These are phyloP conservation scores for Chenopodium berlandieri DNA, from an alignment of 148 eudicot genomes.

Conservation along the genomic window DNA sequence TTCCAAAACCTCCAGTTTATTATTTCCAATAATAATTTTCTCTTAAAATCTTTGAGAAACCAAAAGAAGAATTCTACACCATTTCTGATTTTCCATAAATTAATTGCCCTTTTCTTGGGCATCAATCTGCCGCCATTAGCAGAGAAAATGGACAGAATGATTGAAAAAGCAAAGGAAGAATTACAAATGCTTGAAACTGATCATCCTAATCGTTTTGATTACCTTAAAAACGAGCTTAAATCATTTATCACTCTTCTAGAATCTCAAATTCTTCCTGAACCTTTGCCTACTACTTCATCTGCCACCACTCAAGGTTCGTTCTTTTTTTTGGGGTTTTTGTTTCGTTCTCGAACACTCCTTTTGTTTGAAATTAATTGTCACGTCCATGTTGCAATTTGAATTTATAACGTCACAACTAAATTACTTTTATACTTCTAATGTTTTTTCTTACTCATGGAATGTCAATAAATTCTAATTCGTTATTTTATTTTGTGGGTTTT, in stretches of 20 bases:
- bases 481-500: background rate
- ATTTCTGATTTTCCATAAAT: too few relatives aligned
- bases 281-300: constrained; percentile 30
- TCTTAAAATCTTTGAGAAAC: too few relatives aligned
- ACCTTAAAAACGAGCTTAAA: constrained; percentile 54
- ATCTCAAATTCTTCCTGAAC: constrained; percentile 17
- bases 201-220: constrained; percentile 50
- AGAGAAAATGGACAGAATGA: constrained; percentile 32
- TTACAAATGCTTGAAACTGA: constrained; percentile 49
- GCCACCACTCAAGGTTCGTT: constrained; percentile 42
- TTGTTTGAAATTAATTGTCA: background rate
- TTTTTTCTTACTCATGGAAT: background rate
- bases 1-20: constrained; percentile 3
- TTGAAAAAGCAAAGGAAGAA: constrained; percentile 65
- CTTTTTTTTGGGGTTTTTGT: background rate
- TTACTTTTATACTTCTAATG: too few relatives aligned
- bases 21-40: too few relatives aligned
- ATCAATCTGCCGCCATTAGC: background rate
- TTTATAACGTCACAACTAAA: background rate
- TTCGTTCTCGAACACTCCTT: background rate
- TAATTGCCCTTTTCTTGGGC: background rate
- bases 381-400: background rate
- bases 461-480: background rate
- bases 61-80: too few relatives aligned
- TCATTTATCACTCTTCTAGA: constrained; percentile 49